A percentile compares a stretch with the other conserved stretches of the same genome.
phyloP scores from a whole-genome alignment of 2,329 filamentous ascomycete genomes.

The Colletotrichum nymphaeae region DNA sequence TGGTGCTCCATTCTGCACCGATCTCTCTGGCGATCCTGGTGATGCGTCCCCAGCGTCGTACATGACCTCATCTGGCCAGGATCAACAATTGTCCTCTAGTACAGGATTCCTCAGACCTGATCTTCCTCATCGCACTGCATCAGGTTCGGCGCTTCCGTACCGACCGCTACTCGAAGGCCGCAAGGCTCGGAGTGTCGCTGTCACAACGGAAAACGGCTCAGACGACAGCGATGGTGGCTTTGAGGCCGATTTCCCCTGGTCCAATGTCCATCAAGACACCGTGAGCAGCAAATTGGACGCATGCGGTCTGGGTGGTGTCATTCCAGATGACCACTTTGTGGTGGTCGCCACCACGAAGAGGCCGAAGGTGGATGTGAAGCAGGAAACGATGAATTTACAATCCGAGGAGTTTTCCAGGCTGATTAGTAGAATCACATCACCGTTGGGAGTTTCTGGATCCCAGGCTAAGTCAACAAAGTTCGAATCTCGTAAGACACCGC shows the following conservation, averaged over 20 bases:
- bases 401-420: constrained; percentile 52
- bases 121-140: constrained; percentile 53
- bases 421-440: constrained; percentile 53
- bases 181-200: constrained; percentile 28
- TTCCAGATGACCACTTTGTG: constrained; percentile 73
- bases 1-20: constrained; percentile 82
- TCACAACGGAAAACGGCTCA: constrained; percentile 41
- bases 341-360: constrained; percentile 65
- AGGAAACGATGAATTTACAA: neutral
- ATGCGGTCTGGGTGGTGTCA: constrained; percentile 68
- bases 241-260: constrained; percentile 57
- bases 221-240: constrained; percentile 54
- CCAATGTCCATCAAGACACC: constrained; percentile 52
- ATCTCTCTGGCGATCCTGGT: constrained; percentile 76
- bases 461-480: constrained; percentile 15
- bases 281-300: constrained; percentile 59
- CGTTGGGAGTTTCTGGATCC: constrained; percentile 53
- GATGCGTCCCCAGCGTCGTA: constrained; percentile 60
- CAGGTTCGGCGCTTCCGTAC: constrained; percentile 62
- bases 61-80: constrained; percentile 58
- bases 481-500: neutral
- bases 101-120: constrained; percentile 20
- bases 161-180: constrained; percentile 60
- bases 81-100: constrained; percentile 43
- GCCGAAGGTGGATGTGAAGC: constrained; percentile 43